Evolutionary conservation across 1,139 yeast genomes (phyloP), one percentile per base, ranked within the genome.

Genomic region (Martiniozyma asiatica): DNA sequence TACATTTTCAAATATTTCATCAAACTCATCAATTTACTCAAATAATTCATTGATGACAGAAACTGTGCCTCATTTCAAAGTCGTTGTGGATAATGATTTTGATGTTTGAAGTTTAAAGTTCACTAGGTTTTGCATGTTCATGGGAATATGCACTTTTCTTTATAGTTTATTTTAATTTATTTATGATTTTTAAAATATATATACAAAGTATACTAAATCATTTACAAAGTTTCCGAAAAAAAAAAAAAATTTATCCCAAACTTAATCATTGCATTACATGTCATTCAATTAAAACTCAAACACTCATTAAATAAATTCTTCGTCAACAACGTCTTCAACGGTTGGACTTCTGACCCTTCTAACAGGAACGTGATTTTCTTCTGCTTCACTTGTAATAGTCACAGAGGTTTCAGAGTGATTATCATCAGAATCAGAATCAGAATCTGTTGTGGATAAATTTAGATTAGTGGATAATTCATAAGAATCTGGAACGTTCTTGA

Each of bases 51-150:
- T 22, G 7, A n/a, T 24, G n/a, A 19, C 26, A 16, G 26, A 24
- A 24, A 13, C 8, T 13, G 32, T 22, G 4, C 24, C 16, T 6
- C 9, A n/a, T 17, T 29, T 20, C 22, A 25, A 24, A 5, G 21
- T 29, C 7, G 27, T 25, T 8, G 24, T 29, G 5, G 22, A 17
- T 17, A 15, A 25, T 19, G 25, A 25, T 6, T 21, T 29, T 16
- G 32, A 21, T 14, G 8, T 29, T 16, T 6, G 44, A 37, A 4
- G 47, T 39, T 14, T 25, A 19, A 14, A 42, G 35, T 53, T 72
- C n/a, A n/a, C 22, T 20, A 5, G 12, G 5, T 5, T n/a, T 11
- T 5, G 13, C 12, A 11, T 20, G 14, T 11, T 10, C 8, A n/a
- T 10, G 4, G 8, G 10, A 14, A 15, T n/a, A n/a, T n/a, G n/a